phyloP scores from a whole-genome alignment of 139 green algal genomes.

The Gonium pectorale region DNA sequence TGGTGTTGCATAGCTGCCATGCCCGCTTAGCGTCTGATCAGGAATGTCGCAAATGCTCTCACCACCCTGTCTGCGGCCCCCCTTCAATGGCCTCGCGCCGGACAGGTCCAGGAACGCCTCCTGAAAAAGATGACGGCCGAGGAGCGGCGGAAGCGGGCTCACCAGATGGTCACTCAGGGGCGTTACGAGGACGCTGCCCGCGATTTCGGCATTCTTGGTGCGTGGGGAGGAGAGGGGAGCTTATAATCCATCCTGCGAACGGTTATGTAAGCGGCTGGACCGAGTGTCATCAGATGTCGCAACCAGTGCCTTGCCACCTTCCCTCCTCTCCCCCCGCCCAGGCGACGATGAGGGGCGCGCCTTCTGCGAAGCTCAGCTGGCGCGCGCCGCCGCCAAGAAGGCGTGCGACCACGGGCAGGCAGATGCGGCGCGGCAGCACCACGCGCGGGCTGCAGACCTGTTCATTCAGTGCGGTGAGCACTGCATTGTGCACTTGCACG shows the following conservation, averaged over 20 bases:
- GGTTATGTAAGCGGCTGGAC: background rate
- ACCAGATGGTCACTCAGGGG: background rate
- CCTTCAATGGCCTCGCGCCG: background rate
- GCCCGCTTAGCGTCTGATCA: too few species aligned
- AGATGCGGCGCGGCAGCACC: too few species aligned
- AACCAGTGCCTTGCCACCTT: too few species aligned
- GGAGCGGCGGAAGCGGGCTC: background rate
- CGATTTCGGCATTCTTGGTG: constrained; percentile 1
- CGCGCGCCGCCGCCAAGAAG: background rate
- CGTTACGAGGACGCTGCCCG: background rate
- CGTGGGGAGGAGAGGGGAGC: background rate
- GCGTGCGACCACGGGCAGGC: background rate
- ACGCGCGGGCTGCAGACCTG: background rate
- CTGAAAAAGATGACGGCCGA: background rate
- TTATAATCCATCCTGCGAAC: too few species aligned
- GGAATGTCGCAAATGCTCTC: too few species aligned
- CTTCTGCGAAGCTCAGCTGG: background rate
- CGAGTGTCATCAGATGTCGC: too few species aligned
- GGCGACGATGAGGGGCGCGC: background rate
- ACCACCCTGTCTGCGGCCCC: too few species aligned
- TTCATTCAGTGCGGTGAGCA: constrained; percentile 4
- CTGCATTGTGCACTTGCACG: too few species aligned
- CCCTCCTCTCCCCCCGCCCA: background rate
- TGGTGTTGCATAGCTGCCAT: too few species aligned
- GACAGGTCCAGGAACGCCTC: background rate